These are phyloP conservation scores for Physcomitrium patens DNA, from an alignment of 225 moss, liverwort and hornwort species.

Conservation along the genomic window DNA sequence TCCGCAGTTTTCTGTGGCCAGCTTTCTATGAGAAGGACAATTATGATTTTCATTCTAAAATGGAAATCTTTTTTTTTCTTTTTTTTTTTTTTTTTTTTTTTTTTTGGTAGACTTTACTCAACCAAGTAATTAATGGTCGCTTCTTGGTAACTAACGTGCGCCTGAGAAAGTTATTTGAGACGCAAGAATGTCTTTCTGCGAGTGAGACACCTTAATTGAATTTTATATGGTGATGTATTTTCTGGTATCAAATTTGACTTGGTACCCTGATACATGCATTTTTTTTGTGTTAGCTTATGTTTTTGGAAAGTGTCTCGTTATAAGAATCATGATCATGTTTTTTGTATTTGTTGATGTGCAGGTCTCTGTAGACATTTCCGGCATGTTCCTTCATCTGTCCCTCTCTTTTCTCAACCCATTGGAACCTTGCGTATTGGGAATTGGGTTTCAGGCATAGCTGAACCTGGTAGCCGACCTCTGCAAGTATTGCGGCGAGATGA, in stretches of 20 bases:
- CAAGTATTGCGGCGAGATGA: slow-evolving; percentile 73
- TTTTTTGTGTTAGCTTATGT: neutral
- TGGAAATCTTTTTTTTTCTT: too few species aligned
- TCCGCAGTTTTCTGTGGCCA: neutral
- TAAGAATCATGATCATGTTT: neutral
- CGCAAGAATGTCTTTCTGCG: too few species aligned
- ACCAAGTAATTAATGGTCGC: too few species aligned
- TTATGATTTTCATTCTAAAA: too few species aligned
- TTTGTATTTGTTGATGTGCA: slow-evolving; percentile 35
- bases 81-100: too few species aligned
- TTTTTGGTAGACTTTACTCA: too few species aligned
- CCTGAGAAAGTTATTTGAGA: too few species aligned
- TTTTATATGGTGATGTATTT: too few species aligned
- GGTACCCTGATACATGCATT: too few species aligned
- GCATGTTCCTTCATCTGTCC: slow-evolving; percentile 87
- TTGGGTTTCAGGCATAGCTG: slow-evolving; percentile 85
- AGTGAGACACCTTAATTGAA: too few species aligned
- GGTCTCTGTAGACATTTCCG: slow-evolving; percentile 97
- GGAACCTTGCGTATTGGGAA: slow-evolving; percentile 80
- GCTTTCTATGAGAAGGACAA: neutral
- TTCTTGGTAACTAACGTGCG: too few species aligned
- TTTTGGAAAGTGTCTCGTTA: neutral
- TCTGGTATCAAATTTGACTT: too few species aligned
- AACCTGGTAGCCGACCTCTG: slow-evolving; percentile 64
- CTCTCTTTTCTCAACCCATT: slow-evolving; percentile 89